Evolutionary conservation across 2,329 filamentous ascomycete species (phyloP).

Genomic region (Xylariaceae sp.): DNA sequence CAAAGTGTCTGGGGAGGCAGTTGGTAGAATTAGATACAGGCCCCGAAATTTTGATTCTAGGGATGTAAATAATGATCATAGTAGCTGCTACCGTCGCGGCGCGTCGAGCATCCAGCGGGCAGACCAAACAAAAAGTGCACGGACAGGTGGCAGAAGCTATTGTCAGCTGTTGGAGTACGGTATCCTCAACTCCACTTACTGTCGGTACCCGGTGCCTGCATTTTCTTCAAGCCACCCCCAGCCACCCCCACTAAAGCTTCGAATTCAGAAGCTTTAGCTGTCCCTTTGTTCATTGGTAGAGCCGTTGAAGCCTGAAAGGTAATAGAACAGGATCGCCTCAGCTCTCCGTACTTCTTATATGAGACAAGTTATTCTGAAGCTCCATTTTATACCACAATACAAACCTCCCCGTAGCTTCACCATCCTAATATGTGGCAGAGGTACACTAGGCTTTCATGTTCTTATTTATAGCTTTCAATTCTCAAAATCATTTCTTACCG

Average conservation of each 20-base stretch:
- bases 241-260: conserved; percentile 11
- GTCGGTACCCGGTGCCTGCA: too few species aligned
- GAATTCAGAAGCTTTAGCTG: conserved; percentile 1
- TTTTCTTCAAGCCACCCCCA: not conserved
- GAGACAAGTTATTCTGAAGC: too few species aligned
- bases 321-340: too few species aligned
- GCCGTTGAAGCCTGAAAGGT: not conserved
- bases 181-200: too few species aligned
- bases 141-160: conserved; percentile 10
- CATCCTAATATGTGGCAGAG: too few species aligned
- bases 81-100: conserved; percentile 31
- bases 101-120: conserved; percentile 30
- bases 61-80: conserved; percentile 21
- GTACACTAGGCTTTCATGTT: too few species aligned
- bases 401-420: too few species aligned
- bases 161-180: too few species aligned
- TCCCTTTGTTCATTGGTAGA: not conserved
- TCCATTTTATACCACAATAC: too few species aligned
- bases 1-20: not conserved
- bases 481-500: too few species aligned
- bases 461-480: too few species aligned
- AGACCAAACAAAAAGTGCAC: not conserved
- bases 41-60: not conserved
- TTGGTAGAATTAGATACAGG: not conserved
- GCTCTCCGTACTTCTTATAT: too few species aligned